Percentiles rank a stretch among this genome's conserved stretches.
phyloP scores from a whole-genome alignment of 805 yeast species.

The Metschnikowia corniflorae region DNA sequence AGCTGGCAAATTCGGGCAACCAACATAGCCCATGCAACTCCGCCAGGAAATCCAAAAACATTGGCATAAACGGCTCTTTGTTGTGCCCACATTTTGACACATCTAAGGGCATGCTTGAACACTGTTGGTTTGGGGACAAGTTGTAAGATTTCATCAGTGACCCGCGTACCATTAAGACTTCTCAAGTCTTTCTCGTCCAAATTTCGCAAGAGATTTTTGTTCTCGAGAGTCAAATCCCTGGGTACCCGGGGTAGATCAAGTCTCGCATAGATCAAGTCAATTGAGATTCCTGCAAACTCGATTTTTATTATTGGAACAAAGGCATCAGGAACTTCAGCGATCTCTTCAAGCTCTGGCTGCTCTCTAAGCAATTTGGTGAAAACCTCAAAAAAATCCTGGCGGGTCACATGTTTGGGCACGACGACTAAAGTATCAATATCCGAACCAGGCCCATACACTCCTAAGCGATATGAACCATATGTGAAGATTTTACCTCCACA shows the following conservation, averaged over 20 bases:
- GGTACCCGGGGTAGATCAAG: slow-evolving; percentile 85
- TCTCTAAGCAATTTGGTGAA: slow-evolving; percentile 66
- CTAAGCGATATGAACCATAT: slow-evolving; percentile 89
- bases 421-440: slow-evolving; percentile 97
- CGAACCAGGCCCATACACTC: slow-evolving; percentile 97
- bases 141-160: slow-evolving; percentile 87
- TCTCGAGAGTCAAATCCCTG: slow-evolving; percentile 64
- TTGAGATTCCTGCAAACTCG: slow-evolving; percentile 85
- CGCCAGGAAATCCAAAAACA: slow-evolving; percentile 97
- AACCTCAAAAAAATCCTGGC: slow-evolving; percentile 85
- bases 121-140: slow-evolving; percentile 91
- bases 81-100: slow-evolving; percentile 96
- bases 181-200: slow-evolving; percentile 89
- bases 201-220: slow-evolving; percentile 80
- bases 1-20: slow-evolving; percentile 97
- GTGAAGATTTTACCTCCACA: slow-evolving; percentile 98
- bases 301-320: slow-evolving; percentile 95
- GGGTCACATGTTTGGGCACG: slow-evolving; percentile 92
- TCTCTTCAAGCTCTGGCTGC: slow-evolving; percentile 83
- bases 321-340: slow-evolving; percentile 93
- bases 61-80: slow-evolving; percentile 91
- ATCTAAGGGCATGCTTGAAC: slow-evolving; percentile 87
- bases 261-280: slow-evolving; percentile 84
- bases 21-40: slow-evolving; percentile 99
- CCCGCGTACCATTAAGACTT: slow-evolving; percentile 92